These are phyloP conservation scores for Cytospora paraplurivora DNA, from an alignment of 2,329 filamentous ascomycete species.

Conservation along the genomic window DNA sequence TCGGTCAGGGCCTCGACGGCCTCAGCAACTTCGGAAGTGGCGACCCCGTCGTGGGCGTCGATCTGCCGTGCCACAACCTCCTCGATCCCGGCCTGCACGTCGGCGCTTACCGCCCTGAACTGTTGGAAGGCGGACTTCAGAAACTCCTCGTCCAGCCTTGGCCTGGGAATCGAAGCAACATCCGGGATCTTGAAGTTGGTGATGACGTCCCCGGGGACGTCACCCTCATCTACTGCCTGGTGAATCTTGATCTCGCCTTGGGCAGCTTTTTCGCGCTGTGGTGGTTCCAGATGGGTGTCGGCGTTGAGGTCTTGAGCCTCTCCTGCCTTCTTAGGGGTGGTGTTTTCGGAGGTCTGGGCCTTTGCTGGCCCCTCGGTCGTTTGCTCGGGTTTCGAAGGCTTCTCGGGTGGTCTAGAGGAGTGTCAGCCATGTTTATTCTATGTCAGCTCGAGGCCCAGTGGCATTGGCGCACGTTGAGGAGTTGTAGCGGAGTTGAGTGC, in stretches of 20 bases:
- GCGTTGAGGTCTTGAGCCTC: constrained; percentile 8
- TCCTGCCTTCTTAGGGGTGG: constrained; percentile 1
- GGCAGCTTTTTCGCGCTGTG: background rate
- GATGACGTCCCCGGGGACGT: constrained; percentile 1
- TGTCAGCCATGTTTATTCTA: background rate
- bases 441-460: too few species aligned
- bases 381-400: constrained; percentile 11
- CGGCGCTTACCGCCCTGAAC: constrained; percentile 20
- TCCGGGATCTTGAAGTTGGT: constrained; percentile 9
- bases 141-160: constrained; percentile 12
- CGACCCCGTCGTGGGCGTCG: constrained; percentile 12
- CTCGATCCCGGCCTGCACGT: constrained; percentile 34
- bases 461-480: constrained; percentile 22
- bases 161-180: background rate
- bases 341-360: constrained; percentile 6
- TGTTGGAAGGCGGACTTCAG: constrained; percentile 25
- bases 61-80: constrained; percentile 30
- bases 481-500: constrained; percentile 25
- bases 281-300: constrained; percentile 14
- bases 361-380: constrained; percentile 16
- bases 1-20: background rate
- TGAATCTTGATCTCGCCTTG: constrained; percentile 12
- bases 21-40: background rate
- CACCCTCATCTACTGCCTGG: constrained; percentile 9
- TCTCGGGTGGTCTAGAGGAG: constrained; percentile 21